Base-by-base conservation (phyloP, 305 asterid genomes). In the Solanum hybrid region DNA sequence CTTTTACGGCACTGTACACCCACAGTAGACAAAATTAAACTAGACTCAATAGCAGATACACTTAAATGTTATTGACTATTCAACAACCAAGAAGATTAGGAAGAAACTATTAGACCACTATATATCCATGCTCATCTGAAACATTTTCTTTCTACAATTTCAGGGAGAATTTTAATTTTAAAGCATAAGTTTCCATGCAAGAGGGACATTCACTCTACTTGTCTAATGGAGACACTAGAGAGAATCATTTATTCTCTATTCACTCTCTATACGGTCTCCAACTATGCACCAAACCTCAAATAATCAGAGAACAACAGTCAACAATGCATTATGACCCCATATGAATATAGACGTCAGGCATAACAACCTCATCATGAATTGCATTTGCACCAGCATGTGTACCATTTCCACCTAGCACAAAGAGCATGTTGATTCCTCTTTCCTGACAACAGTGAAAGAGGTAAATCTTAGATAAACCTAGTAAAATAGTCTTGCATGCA, bases 301-400 rank as follows among this genome's bases (percentile, higher is more conserved):
- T 84, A 31, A 84, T 51, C 42, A 20, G 87, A 84, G 75, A 84
- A 51, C 17, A 84, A 10, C 3, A 31, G 14, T 51, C 24, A 32
- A 51, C 42, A 85, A 37, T 29, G 75, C 87, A 85, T 85, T 29
- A 17, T 10, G 29, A 71, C 17, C 66, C 76, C 71, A 37, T 38
- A 27, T 79, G 73, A 89, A 75, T 60, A 75, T 32, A 88, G 89
- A 88, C 72, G 85, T 27, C 80, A 87, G 84, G 89, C 64, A 90
- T 77, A 77, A 76, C 90, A 80, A 97, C 99, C 99, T 97, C 99
- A 87, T 96, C 93, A 87, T 97, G 99, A 89, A 97, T 97, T 86
- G 98, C 99, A 91, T 96, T 93, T 89, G 99, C 99, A 79, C 99
- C 99, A 92, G 99, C 99, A 92, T 97, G 99, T 42, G 99, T 97